Conservation (phyloP, 2,329 filamentous ascomycete species). For the Arthrobotrys sphaeroides region DNA sequence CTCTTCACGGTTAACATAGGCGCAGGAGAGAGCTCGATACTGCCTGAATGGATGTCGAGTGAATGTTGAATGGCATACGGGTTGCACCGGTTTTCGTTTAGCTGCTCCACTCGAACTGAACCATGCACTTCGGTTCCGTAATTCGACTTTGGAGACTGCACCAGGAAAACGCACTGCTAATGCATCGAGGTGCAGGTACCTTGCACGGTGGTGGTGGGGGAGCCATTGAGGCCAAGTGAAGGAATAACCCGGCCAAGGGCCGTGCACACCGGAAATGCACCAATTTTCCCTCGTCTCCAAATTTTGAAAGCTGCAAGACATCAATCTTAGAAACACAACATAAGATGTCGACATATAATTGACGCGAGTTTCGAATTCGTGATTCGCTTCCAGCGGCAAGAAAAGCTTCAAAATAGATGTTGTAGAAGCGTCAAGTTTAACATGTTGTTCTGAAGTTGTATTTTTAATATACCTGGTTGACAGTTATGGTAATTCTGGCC, state of each 20-base stretch:
- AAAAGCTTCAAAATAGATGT: not conserved
- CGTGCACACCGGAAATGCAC: constrained; percentile 40
- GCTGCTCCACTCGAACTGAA: not conserved
- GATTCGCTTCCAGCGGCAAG: constrained; percentile 3
- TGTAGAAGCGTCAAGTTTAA: constrained; percentile 9
- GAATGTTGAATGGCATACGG: not conserved
- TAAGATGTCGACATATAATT: constrained; percentile 29
- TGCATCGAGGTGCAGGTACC: not conserved
- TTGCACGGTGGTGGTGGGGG: constrained; percentile 5
- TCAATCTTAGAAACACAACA: constrained; percentile 40
- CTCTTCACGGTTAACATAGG: constrained; percentile 18
- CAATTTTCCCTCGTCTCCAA: constrained; percentile 44
- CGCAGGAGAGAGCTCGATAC: constrained; percentile 25
- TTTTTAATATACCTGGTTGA: not conserved
- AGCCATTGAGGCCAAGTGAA: not conserved
- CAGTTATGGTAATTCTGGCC: not conserved
- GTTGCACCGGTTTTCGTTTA: constrained; percentile 35
- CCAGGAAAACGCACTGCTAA: not conserved
- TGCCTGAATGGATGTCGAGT: not conserved
- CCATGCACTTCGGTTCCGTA: not conserved
- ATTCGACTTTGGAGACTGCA: not conserved
- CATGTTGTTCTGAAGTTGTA: not conserved
- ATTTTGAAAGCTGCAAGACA: constrained; percentile 51
- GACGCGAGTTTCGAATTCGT: constrained; percentile 15
- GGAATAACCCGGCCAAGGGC: constrained; percentile 21